Conservation (phyloP, 495 filamentous ascomycete species). For the Sordaria brevicollis region DNA sequence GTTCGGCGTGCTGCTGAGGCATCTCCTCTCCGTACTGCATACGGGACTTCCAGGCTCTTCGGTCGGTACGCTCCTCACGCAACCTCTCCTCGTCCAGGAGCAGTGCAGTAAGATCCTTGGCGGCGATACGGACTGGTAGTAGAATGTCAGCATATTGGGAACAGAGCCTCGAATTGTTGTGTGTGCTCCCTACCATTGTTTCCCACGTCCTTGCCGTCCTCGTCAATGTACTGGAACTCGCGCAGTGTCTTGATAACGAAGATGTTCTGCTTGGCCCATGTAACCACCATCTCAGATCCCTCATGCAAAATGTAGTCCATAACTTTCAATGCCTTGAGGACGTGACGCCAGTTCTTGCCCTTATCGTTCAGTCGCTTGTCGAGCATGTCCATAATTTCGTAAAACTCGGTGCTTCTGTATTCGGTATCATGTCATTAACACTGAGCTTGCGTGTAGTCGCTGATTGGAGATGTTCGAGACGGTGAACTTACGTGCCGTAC, state of each 20-base stretch:
- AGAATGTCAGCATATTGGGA: not conserved
- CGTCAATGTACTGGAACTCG: constrained; percentile 93
- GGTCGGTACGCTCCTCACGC: constrained; percentile 80
- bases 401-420: constrained; percentile 84
- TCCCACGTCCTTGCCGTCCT: constrained; percentile 88
- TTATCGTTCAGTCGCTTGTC: constrained; percentile 99
- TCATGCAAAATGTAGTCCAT: constrained; percentile 98
- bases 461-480: constrained; percentile 9
- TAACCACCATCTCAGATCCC: constrained; percentile 91
- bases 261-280: constrained; percentile 95
- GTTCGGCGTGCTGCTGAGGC: constrained; percentile 28
- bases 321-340: constrained; percentile 95
- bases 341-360: constrained; percentile 99
- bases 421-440: not conserved
- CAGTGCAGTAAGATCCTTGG: constrained; percentile 91
- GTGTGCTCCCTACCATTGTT: constrained; percentile 61
- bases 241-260: constrained; percentile 98
- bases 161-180: not conserved
- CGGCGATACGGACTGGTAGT: constrained; percentile 75
- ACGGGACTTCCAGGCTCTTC: constrained; percentile 93
- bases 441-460: not conserved
- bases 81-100: constrained; percentile 91
- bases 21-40: constrained; percentile 55
- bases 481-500: constrained; percentile 72
- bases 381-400: constrained; percentile 99